Base-by-base conservation (phyloP, 1,139 yeast species). In the Candida sanyaensis region DNA sequence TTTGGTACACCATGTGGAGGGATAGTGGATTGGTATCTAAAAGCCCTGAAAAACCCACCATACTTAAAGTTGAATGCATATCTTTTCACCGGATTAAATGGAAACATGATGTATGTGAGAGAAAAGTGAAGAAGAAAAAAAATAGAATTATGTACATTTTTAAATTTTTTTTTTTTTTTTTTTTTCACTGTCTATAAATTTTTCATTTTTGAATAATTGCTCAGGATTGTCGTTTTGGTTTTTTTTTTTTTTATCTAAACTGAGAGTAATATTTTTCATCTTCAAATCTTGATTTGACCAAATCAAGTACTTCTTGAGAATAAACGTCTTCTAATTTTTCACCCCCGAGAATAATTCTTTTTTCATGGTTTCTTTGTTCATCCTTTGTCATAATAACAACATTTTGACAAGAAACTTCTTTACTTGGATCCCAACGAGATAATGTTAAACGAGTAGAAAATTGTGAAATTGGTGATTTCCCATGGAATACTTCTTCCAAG, bases 401-500 rank as follows among this genome's bases (percentile, higher is more conserved):
- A 63, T 93, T 93, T 56, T 86, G 92, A 52, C 78, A 65, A 27
- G 84, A 75, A 32, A 84, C 64, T 40, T 73, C 77, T 53, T 80
- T 72, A 1, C 64, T 58, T 4, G 91, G 90, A 54, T 84, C 86
- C 99, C 99, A 93, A 61, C 87, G 75, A 1, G 96, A 83, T 45
- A 93, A 74, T 1, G 92, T 81, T 50, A 92, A 71, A 57, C 91
- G 81, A 1, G 96, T 87, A 11, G 92, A 84, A 60, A 77, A 88
- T 28, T 92, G 89, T n/a, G 96, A 85, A 23, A 93, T 78, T 23
- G 93, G 95, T 0, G 96, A 87, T 63, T 90, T 90, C 8, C 98
- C 98, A 51, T 95, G 81, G 73, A 84, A 93, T 1, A 93, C 85
- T 66, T 93, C 99, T 60, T 92, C 98, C 42, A 92, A 75, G n/a